Evolutionary conservation across 169 alveolate species (phyloP), one percentile per base, ranked within the genome.

Genomic region (Eimeria necatrix): DNA sequence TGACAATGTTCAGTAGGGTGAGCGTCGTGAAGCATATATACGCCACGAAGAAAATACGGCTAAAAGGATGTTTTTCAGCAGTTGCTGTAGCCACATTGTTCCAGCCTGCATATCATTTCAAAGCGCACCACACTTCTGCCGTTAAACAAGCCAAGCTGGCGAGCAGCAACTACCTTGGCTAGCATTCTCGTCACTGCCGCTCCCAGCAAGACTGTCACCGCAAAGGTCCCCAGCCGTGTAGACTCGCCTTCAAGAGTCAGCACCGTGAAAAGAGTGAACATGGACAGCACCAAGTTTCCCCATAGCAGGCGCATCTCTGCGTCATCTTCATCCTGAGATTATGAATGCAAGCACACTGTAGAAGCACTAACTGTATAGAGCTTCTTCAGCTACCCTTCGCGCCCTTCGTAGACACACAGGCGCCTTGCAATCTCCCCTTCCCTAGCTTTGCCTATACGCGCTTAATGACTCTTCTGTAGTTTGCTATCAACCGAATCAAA

Each of bases 201-300:
- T 4, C 49, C 49, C 76, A 12, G 22, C 70, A 83, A 20, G 49
- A 53, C 41, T 20, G 32, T 52, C 91, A 59, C 22, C 91, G 5
- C 52, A 2, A 52, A 73, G 76, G 24, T 20, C 91, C 24, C 52
- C 6, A 52, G 74, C 49, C 26, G 7, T 16, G 16, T 48, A 26
- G 80, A 32, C 76, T 22, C 41, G 22, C 97, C 97, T 91, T 96
- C 97, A 24, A 96, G 96, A 64, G 97, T 96, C 78, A 96, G 74
- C 16, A 96, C 95, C 48, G 97, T 96, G 89, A 96, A 96, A 56
- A 96, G 94, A 4, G 97, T 96, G 60, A 94, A 96, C 97, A 96
- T 96, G 26, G 97, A 95, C 53, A 92, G 81, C 61, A 81, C 91
- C 70, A 96, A 85, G 52, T 97, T 94, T 6, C 97, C 97, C 97